Evolutionary conservation across 805 yeast genomes (phyloP).

Genomic region (Saccharomycopsis fibuligera): DNA sequence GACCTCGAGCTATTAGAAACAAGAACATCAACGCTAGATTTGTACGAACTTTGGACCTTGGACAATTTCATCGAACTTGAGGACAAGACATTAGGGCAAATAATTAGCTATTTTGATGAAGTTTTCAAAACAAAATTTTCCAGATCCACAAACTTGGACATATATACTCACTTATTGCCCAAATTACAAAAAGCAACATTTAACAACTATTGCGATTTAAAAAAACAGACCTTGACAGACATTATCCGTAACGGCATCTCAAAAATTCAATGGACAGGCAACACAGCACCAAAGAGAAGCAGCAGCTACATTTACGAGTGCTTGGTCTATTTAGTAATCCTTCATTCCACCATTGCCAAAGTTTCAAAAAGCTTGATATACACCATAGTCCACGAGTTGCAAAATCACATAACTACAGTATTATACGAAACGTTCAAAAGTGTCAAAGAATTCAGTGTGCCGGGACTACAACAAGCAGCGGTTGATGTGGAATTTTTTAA

Average conservation of each 20-base stretch:
- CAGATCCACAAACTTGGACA: constrained; percentile 28
- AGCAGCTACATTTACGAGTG: constrained; percentile 44
- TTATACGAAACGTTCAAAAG: constrained; percentile 36
- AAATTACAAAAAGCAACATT: constrained; percentile 49
- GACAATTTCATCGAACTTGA: constrained; percentile 33
- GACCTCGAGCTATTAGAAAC: background rate
- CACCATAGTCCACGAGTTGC: constrained; percentile 40
- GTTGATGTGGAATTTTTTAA: constrained; percentile 51
- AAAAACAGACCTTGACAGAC: constrained; percentile 36
- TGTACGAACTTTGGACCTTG: constrained; percentile 20
- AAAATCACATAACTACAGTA: constrained; percentile 33
- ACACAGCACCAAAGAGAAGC: constrained; percentile 33
- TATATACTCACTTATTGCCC: constrained; percentile 34
- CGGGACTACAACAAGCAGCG: constrained; percentile 44
- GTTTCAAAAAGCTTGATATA: constrained; percentile 42
- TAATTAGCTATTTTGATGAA: constrained; percentile 44
- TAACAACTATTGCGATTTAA: constrained; percentile 44
- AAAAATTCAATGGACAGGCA: constrained; percentile 38
- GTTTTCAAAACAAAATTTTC: constrained; percentile 38
- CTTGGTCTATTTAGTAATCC: constrained; percentile 41
- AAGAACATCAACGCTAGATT: constrained; percentile 16
- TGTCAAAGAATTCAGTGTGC: constrained; percentile 38
- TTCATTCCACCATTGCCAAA: constrained; percentile 44
- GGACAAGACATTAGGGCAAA: constrained; percentile 40
- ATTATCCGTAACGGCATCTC: constrained; percentile 37